Evolutionary conservation across 2,329 filamentous ascomycete species (phyloP).

Genomic region (Colletotrichum falcatum): DNA sequence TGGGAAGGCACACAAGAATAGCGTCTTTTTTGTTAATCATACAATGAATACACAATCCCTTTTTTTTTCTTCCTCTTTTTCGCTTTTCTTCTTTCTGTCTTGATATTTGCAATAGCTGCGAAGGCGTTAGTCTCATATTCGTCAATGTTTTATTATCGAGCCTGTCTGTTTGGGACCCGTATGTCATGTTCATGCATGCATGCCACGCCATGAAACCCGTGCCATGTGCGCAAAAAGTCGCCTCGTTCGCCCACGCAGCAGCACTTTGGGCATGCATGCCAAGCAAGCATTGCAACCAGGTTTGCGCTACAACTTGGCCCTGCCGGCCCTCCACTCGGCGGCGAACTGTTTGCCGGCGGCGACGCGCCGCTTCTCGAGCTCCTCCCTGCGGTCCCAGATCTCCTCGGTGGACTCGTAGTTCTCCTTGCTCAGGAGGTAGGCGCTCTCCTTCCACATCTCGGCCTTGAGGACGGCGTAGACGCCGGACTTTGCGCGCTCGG

Average conservation of each 20-base stretch:
- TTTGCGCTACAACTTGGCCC: constrained; percentile 51
- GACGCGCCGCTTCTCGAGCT: constrained; percentile 57
- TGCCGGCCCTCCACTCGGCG: constrained; percentile 53
- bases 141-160: not conserved
- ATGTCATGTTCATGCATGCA: not conserved
- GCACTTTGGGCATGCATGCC: too few species aligned
- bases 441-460: constrained; percentile 79
- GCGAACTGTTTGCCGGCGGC: constrained; percentile 64
- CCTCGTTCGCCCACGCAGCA: too few species aligned
- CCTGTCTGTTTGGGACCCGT: not conserved
- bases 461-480: constrained; percentile 79
- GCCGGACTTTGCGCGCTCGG: constrained; percentile 71
- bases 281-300: too few species aligned
- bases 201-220: not conserved
- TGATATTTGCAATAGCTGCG: not conserved
- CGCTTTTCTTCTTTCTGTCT: not conserved
- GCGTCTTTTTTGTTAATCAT: constrained; percentile 33
- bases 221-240: not conserved
- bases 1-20: constrained; percentile 40
- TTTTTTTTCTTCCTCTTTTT: not conserved
- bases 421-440: constrained; percentile 68
- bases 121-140: not conserved
- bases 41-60: constrained; percentile 37
- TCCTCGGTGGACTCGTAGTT: constrained; percentile 62
- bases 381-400: constrained; percentile 58